These are phyloP conservation scores for Wickerhamiella parazyma DNA, from an alignment of 805 yeast genomes.

Conservation along the genomic window DNA sequence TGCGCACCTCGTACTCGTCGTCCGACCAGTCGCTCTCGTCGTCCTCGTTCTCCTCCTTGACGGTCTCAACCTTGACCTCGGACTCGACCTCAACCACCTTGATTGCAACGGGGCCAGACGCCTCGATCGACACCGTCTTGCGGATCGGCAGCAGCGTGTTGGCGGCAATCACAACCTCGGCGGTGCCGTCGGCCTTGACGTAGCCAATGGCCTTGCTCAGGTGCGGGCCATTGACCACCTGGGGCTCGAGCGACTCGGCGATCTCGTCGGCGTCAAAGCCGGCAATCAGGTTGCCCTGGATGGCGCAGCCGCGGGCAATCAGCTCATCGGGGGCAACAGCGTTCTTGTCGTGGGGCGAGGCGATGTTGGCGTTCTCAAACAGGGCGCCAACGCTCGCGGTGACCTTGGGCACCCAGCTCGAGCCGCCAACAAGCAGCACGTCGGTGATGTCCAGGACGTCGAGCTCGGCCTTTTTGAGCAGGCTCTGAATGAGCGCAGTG, in stretches of 20 bases:
- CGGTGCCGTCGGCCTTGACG: slow-evolving; percentile 53
- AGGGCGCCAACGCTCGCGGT: slow-evolving; percentile 56
- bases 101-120: slow-evolving; percentile 44
- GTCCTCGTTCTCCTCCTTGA: slow-evolving; percentile 50
- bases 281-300: slow-evolving; percentile 76
- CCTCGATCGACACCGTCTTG: slow-evolving; percentile 51
- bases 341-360: slow-evolving; percentile 67
- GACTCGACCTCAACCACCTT: slow-evolving; percentile 62
- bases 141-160: slow-evolving; percentile 89
- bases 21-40: slow-evolving; percentile 44
- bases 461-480: slow-evolving; percentile 67
- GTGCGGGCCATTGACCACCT: slow-evolving; percentile 81
- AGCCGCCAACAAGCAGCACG: slow-evolving; percentile 86
- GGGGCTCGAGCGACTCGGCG: slow-evolving; percentile 69
- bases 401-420: slow-evolving; percentile 83
- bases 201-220: slow-evolving; percentile 73
- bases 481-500: slow-evolving; percentile 59
- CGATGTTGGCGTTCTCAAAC: slow-evolving; percentile 51
- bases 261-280: slow-evolving; percentile 77
- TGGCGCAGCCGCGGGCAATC: slow-evolving; percentile 86
- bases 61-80: slow-evolving; percentile 69
- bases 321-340: slow-evolving; percentile 81
- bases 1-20: slow-evolving; percentile 78
- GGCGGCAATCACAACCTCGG: slow-evolving; percentile 57
- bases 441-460: slow-evolving; percentile 82